Base-by-base conservation (phyloP, 768 basidiomycete genomes). In the Panaeolus papilionaceus region DNA sequence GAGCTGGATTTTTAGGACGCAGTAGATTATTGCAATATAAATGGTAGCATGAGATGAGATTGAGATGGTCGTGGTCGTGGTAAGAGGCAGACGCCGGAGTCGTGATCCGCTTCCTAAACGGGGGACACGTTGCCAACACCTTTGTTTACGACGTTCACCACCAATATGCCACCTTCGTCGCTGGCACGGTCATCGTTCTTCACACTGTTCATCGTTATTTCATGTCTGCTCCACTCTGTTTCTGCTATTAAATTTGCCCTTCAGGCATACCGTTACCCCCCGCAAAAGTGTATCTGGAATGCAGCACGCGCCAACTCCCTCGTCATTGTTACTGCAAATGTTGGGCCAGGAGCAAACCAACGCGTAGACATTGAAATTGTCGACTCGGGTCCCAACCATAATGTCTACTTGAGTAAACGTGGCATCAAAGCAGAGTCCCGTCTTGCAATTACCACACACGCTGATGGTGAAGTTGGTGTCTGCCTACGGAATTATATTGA, bases 301-400 rank as follows among this genome's bases (percentile, higher is more conserved):
- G 83, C 92, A 26, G 97, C 91, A 9, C 93, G 96, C 74, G 80
- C 85, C 6, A 90, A 95, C 73, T 87, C 94, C 6, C 91, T 99
- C 40, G 94, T 98, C 75, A 94, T 99, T 73, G 95, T 98, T 71
- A 98, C 97, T 0, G 96, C 97, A 51, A 97, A 98, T 75, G 91
- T 97, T 38, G 90, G 90, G 0, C 85, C 90, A 0, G 92, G 92
- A 0, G 79, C 79, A 0, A 83, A 86, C 72, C 96, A 97, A 79
- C 88, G 95, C 23, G 85, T 96, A 40, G 98, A 99, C 83, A 86
- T 99, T 70, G 95, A 98, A 76, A 95, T 99, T 69, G 81, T 98
- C 62, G 97, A 99, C 79, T 94, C 94, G 20, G 90, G 90, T 51
- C 83, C 90, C 26, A 86, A 90, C 73, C 88, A 89, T 72, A 98